Conservation (phyloP, 345 rosid species). For the Sonneratia alba region DNA sequence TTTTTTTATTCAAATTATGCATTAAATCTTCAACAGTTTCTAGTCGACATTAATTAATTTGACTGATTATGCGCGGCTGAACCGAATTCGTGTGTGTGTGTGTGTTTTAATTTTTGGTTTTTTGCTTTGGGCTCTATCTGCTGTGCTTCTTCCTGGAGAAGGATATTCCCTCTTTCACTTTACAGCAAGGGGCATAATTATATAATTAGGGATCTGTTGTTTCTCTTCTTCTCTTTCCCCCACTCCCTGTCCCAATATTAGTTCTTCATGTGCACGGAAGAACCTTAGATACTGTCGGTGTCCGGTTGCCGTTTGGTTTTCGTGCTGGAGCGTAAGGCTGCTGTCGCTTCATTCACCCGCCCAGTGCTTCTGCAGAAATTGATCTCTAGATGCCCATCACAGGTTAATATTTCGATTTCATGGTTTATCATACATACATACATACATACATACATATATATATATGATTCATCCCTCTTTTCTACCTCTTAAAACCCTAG, state of each 20-base stretch:
- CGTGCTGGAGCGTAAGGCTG: background rate
- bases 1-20: no score
- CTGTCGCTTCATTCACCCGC: background rate
- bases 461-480: no score
- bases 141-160: background rate
- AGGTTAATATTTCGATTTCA: no score
- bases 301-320: background rate
- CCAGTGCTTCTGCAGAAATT: no score
- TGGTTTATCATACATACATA: no score
- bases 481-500: no score
- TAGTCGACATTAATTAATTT: background rate
- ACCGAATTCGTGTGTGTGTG: background rate
- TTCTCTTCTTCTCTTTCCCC: no score
- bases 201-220: background rate
- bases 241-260: background rate
- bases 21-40: background rate
- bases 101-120: background rate
- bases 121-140: background rate
- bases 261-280: background rate
- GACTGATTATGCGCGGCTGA: background rate
- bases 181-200: background rate
- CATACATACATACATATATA: no score
- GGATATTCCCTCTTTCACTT: conserved; percentile 2
- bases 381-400: no score
- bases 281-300: background rate